Evolutionary conservation across 345 rosid species (phyloP).

Genomic region (Salix exigua): DNA sequence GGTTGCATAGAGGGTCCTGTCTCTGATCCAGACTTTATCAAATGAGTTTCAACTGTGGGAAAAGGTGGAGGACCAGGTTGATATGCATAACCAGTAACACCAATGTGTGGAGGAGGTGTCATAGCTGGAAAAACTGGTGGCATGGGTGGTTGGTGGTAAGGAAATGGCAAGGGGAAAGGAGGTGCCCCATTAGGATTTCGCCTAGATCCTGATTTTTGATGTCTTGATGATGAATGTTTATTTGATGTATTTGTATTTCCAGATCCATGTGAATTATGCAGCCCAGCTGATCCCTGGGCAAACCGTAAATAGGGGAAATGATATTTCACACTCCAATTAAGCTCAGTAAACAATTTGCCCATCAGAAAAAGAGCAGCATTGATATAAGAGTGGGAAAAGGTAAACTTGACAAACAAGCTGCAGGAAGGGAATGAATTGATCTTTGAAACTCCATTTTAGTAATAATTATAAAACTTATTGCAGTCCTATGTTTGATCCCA

Average conservation of each 20-base stretch:
- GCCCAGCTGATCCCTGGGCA: constrained; percentile 54
- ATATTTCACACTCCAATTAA: constrained; percentile 1
- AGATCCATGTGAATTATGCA: constrained; percentile 46
- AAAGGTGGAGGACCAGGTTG: constrained; percentile 58
- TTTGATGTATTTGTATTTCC: constrained; percentile 50
- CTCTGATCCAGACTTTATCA: constrained; percentile 56
- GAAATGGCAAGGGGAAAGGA: constrained; percentile 50
- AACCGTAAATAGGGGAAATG: constrained; percentile 5
- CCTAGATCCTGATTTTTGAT: constrained; percentile 62
- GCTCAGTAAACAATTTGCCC: not conserved
- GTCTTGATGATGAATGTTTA: constrained; percentile 51
- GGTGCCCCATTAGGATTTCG: constrained; percentile 52
- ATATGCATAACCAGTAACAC: constrained; percentile 57
- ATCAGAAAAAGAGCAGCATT: not conserved
- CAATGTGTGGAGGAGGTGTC: constrained; percentile 60
- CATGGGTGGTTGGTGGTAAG: constrained; percentile 50
- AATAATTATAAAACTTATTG: not conserved
- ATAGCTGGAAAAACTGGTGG: constrained; percentile 53
- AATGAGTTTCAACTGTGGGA: constrained; percentile 57
- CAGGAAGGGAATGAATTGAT: not conserved
- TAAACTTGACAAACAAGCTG: constrained; percentile 1
- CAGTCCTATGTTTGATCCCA: not conserved
- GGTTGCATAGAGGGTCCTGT: constrained; percentile 40
- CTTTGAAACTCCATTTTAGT: not conserved
- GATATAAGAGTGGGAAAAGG: not conserved